Base-by-base conservation (phyloP, 1,139 yeast genomes). In the Candida glucosophila region DNA sequence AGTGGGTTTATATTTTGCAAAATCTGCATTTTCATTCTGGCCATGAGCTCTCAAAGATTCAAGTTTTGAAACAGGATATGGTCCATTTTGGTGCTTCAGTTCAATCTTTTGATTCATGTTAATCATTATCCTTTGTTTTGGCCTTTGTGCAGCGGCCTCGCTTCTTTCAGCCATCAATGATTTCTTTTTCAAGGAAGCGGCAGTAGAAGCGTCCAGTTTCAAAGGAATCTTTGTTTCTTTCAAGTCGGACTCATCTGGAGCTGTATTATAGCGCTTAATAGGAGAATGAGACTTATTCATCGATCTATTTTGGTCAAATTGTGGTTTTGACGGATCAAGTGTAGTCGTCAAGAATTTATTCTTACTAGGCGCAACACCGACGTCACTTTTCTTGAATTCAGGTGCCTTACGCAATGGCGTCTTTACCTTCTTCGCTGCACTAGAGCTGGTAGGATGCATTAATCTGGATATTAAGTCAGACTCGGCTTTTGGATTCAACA, bases 301-400 rank as follows among this genome's bases (percentile, higher is more conserved):
- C 1, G n/a, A n/a, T n/a, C n/a, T n/a, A n/a, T n/a, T n/a, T n/a
- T n/a, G n/a, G n/a, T n/a, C n/a, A n/a, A n/a, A 16, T n/a, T 19
- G 7, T n/a, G 7, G 9, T 13, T 19, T 21, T 6, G 45, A 39
- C 1, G 58, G 58, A 14, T 52, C 53, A 17, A 60, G 40, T 3
- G 58, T 52, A 3, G 67, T 58, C 1, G 65, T 54, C 22, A 60
- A 44, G 29, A 60, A 58, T 32, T 51, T 44, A 28, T 58, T 59
- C 31, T 49, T 53, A 15, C 22, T 29, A 18, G 31, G 21, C 19
- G 25, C 14, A 4, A 9, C 13, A 14, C 20, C 19, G 8, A 20
- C 25, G 4, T 15, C 5, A 12, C 14, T 22, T 22, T 19, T 24
- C 4, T 21, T 18, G 5, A 32, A 21, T 26, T 31, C 35, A 6